Evolutionary conservation across 768 basidiomycete genomes (phyloP).

Genomic region (Panellus pusillus): DNA sequence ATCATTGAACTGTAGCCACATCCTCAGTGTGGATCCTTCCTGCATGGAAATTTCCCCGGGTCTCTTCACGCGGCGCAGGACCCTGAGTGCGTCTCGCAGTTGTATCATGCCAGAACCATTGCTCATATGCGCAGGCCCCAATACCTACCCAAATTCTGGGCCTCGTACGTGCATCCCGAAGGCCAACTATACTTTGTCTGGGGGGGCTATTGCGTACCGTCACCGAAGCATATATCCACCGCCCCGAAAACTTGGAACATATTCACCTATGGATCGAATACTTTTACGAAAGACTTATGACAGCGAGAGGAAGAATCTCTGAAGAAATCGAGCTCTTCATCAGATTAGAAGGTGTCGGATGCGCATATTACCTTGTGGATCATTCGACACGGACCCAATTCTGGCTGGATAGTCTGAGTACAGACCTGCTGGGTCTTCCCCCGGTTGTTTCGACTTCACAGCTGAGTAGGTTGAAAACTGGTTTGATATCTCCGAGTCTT

Average conservation of each 20-base stretch:
- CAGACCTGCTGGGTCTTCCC: conserved; percentile 42
- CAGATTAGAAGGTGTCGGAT: conserved; percentile 41
- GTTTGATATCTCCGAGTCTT: not conserved
- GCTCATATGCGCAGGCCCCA: not conserved
- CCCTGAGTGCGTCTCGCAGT: conserved; percentile 6
- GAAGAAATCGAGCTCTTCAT: conserved; percentile 51
- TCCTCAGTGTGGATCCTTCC: conserved; percentile 2
- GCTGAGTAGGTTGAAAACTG: conserved; percentile 41
- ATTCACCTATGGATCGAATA: conserved; percentile 37
- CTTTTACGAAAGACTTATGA: conserved; percentile 32
- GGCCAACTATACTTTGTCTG: conserved; percentile 55
- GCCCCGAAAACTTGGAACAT: conserved; percentile 30
- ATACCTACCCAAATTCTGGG: conserved; percentile 53
- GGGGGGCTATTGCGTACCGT: conserved; percentile 40
- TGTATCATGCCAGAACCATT: not conserved
- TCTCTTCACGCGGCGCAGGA: conserved; percentile 3
- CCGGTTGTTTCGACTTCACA: conserved; percentile 49
- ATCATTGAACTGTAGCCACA: not conserved
- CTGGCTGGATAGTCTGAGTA: conserved; percentile 53
- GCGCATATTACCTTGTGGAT: conserved; percentile 60
- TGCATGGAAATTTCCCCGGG: conserved; percentile 8
- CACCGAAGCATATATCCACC: conserved; percentile 54
- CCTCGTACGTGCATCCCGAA: conserved; percentile 53
- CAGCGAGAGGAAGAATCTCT: conserved; percentile 32
- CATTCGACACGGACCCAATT: conserved; percentile 46